A percentile compares a stretch with the other conserved stretches of the same genome.
Conservation (phyloP, 192 early-diverging fungal genomes). For the Backusella circina region DNA sequence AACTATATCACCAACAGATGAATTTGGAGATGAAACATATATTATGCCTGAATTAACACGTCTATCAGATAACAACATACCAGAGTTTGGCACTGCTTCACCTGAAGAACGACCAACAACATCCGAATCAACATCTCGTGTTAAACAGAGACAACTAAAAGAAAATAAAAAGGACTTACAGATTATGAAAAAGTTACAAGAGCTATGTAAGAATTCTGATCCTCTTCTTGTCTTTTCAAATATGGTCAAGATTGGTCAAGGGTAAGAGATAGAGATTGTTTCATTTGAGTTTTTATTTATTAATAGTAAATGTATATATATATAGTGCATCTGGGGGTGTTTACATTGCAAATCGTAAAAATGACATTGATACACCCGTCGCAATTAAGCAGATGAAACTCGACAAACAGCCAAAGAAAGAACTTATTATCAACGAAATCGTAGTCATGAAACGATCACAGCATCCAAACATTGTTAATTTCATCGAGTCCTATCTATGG, state of each 20-base stretch:
- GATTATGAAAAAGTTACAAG: constrained; percentile 76
- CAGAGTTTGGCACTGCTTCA: neutral
- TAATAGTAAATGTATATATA: neutral
- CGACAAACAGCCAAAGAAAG: constrained; percentile 94
- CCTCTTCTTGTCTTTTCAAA: constrained; percentile 62
- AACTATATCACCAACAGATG: neutral
- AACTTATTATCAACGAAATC: constrained; percentile 94
- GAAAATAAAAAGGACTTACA: constrained; percentile 53
- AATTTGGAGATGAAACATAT: neutral
- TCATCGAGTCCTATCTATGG: constrained; percentile 78
- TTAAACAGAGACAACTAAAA: constrained; percentile 23
- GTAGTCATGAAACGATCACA: constrained; percentile 78
- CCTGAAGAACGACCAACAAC: neutral
- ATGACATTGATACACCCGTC: constrained; percentile 52
- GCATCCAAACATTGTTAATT: constrained; percentile 90
- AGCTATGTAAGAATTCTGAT: constrained; percentile 84
- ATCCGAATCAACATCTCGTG: constrained; percentile 4
- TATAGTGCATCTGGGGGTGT: constrained; percentile 88
- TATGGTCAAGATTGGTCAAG: constrained; percentile 43
- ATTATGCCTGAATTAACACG: neutral
- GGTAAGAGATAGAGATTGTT: constrained; percentile 12
- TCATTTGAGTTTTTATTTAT: neutral
- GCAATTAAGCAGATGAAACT: constrained; percentile 98
- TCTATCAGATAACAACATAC: neutral
- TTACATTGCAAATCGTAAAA: constrained; percentile 73